A percentile compares a stretch with the other conserved stretches of the same genome.
Evolutionary conservation across 148 eudicot species (phyloP).

Genomic region (Bassia scoparia): DNA sequence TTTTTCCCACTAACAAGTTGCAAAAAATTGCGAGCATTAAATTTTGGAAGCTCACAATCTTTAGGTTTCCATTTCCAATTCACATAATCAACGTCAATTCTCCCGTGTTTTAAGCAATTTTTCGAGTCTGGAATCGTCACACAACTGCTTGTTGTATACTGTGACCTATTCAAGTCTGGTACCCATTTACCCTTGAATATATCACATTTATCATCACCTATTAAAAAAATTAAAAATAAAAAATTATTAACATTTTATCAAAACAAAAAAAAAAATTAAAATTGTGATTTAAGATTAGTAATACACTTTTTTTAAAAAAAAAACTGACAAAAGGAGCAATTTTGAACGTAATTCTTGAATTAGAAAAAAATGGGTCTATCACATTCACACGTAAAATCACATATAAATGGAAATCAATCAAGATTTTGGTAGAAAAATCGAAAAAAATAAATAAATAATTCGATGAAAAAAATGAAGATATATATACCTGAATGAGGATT

Average conservation of each 20-base stretch:
- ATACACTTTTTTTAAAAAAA: too few species aligned
- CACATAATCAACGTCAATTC: slow-evolving; percentile 50
- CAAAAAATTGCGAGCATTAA: slow-evolving; percentile 42
- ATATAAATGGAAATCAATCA: neutral
- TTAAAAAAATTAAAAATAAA: neutral
- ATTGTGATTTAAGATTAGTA: too few species aligned
- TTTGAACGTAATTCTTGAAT: too few species aligned
- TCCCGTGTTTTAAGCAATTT: slow-evolving; percentile 64
- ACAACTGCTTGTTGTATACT: slow-evolving; percentile 52
- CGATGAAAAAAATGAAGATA: neutral
- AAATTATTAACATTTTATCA: neutral
- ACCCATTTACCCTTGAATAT: slow-evolving; percentile 63
- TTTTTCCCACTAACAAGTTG: slow-evolving; percentile 42
- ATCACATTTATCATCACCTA: slow-evolving; percentile 41
- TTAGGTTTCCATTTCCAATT: slow-evolving; percentile 81
- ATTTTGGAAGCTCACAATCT: slow-evolving; percentile 54
- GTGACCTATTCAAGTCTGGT: slow-evolving; percentile 33
- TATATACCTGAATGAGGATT: slow-evolving; percentile 7
- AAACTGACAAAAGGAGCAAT: too few species aligned
- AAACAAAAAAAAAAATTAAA: neutral
- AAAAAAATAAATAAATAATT: too few species aligned
- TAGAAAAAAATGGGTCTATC: too few species aligned
- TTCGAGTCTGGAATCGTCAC: slow-evolving; percentile 51
- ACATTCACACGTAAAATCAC: too few species aligned
- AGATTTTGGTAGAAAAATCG: neutral